Conservation (phyloP, 768 basidiomycete genomes). For the Boletales sp. region DNA sequence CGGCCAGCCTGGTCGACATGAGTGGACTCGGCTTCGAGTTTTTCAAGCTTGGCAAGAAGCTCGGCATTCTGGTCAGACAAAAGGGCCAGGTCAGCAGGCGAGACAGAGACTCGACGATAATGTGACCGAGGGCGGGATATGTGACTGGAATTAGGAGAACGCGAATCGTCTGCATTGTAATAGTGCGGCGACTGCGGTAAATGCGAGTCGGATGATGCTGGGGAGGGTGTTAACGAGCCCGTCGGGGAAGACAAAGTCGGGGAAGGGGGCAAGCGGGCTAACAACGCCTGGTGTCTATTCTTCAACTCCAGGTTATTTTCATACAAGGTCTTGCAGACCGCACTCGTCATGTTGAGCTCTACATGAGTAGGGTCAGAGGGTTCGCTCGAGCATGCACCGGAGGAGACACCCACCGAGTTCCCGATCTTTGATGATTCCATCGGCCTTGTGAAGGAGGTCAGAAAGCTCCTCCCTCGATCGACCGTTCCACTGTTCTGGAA, state of each 20-base stretch:
- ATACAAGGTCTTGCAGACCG: constrained; percentile 65
- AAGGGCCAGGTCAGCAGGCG: constrained; percentile 62
- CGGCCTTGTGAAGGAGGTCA: constrained; percentile 66
- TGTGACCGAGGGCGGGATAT: constrained; percentile 26
- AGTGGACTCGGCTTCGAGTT: constrained; percentile 66
- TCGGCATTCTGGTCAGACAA: constrained; percentile 84
- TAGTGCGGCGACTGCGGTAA: constrained; percentile 33
- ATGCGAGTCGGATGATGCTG: constrained; percentile 24
- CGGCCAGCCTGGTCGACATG: constrained; percentile 66
- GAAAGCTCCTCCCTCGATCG: constrained; percentile 73
- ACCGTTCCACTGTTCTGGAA: constrained; percentile 51
- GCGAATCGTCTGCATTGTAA: constrained; percentile 28
- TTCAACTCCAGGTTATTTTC: constrained; percentile 67
- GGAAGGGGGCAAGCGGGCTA: constrained; percentile 57
- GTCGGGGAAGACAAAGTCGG: constrained; percentile 35
- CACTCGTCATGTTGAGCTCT: constrained; percentile 68
- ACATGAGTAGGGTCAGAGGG: constrained; percentile 4
- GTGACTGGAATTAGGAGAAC: constrained; percentile 15
- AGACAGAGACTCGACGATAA: constrained; percentile 52
- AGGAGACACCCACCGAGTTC: constrained; percentile 59
- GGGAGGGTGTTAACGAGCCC: constrained; percentile 19
- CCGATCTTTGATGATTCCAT: constrained; percentile 70
- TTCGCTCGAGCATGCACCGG: neutral
- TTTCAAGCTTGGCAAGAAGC: constrained; percentile 70
- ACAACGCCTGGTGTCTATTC: constrained; percentile 66